Evolutionary conservation across 2,329 filamentous ascomycete species (phyloP), one percentile per base, ranked within the genome.

Genomic region (Alternaria incomplexa): DNA sequence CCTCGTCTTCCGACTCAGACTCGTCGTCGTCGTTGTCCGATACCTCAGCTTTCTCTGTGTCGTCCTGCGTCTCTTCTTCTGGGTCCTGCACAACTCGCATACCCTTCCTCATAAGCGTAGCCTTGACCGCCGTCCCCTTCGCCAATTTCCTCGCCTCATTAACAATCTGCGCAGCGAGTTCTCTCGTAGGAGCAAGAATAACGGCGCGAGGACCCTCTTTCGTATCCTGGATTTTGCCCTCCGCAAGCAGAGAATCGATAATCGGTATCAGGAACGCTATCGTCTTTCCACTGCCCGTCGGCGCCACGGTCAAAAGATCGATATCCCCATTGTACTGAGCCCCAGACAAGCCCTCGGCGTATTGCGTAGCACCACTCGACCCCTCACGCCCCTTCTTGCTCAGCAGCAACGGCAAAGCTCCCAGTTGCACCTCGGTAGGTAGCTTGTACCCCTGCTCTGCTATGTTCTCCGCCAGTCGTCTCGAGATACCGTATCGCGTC

Each of bases 211-310:
- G 77, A 5, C 75, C 76, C 4, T 65, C 62, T 8, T 66, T 64
- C 7, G 43, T 45, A 9, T 72, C 65, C 13, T 43, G 11, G n/a
- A 62, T 52, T 30, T 76, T 77, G 20, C 70, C 70, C 45, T 77
- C 68, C 4, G 70, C 68, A n/a, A 80, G 67, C 17, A 97, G 89
- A 48, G 88, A 86, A 75, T 97, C 91, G 71, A 99, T 89, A 4
- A 93, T 86, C 0, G 95, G 94, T 45, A 99, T 91, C 72, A 98
- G 81, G 74, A 97, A 99, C 17, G 93, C 93, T 66, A 99, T 84
- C 0, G 96, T 99, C 84, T 99, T 99, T 47, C 96, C 96, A 78
- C 95, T 98, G 23, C 96, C 96, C 0, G 96, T 99, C 1, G 96
- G 96, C 4, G 96, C 96, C 46, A 98, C 89, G 0, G 93, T 92